Evolutionary conservation across 163 green algal genomes (phyloP).

Genomic region (Coccomyxa subellipsoidea): DNA sequence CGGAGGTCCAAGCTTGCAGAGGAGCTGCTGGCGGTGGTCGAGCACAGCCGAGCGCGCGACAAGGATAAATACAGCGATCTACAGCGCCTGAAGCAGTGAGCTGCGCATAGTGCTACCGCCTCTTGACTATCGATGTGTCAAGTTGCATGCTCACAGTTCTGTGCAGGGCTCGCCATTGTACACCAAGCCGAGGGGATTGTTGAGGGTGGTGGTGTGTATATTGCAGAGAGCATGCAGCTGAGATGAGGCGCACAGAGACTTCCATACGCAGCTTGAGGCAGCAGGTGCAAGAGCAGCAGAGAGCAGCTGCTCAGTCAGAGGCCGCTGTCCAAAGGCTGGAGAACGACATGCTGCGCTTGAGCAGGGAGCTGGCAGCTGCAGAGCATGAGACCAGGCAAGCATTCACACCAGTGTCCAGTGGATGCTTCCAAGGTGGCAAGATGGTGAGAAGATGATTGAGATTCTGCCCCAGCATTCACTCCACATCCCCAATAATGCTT

Average conservation of each 20-base stretch:
- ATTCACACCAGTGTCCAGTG: no score
- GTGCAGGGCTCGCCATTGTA: background rate
- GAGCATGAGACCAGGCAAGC: background rate
- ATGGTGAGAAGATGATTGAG: no score
- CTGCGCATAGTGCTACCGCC: no score
- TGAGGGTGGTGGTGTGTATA: background rate
- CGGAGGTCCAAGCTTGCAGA: constrained; percentile 10
- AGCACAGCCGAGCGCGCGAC: background rate
- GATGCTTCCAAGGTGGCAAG: no score
- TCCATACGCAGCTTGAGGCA: background rate
- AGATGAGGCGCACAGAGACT: background rate
- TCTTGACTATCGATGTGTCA: no score
- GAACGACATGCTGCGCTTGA: background rate
- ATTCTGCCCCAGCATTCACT: no score
- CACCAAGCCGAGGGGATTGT: no score
- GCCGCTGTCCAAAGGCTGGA: background rate
- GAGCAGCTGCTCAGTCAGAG: background rate
- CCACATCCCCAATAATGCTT: background rate
- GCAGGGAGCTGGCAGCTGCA: background rate
- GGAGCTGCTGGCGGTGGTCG: constrained; percentile 17
- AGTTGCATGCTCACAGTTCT: background rate
- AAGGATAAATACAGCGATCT: background rate
- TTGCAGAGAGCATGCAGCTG: background rate
- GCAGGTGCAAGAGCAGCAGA: background rate
- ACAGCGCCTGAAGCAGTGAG: background rate